A percentile compares a stretch with the other conserved stretches of the same genome.
Evolutionary conservation across 176 grass and related monocot species (phyloP).

Genomic region (Aegilops speltoides): DNA sequence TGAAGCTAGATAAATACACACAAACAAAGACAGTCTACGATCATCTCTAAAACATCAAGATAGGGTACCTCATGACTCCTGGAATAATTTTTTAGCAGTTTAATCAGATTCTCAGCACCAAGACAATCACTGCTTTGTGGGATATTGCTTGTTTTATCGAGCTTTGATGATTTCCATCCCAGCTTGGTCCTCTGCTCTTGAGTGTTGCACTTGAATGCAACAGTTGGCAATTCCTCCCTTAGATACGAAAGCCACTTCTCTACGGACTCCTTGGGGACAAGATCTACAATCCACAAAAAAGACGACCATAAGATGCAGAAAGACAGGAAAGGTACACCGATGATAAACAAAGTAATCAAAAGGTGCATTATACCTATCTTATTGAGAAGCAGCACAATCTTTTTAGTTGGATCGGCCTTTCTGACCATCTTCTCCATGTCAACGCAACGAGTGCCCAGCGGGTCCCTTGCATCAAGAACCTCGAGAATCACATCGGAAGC

Average conservation of each 20-base stretch:
- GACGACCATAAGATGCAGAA: background rate
- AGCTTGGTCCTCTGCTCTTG: slow-evolving; percentile 93
- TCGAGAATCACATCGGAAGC: slow-evolving; percentile 86
- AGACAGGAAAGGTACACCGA: background rate
- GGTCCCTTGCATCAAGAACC: slow-evolving; percentile 92
- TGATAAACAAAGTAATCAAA: slow-evolving; percentile 13
- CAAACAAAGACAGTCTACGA: background rate
- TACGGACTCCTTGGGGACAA: slow-evolving; percentile 74
- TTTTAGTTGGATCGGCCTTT: slow-evolving; percentile 71
- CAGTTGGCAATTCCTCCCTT: slow-evolving; percentile 81
- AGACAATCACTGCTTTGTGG: slow-evolving; percentile 94
- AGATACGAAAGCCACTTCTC: slow-evolving; percentile 93
- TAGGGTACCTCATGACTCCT: slow-evolving; percentile 83
- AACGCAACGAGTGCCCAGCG: slow-evolving; percentile 67
- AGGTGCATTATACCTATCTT: slow-evolving; percentile 65
- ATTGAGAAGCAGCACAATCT: slow-evolving; percentile 88
- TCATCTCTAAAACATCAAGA: background rate
- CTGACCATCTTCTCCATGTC: slow-evolving; percentile 91
- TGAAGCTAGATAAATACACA: background rate
- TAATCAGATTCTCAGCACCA: slow-evolving; percentile 88
- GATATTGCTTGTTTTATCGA: slow-evolving; percentile 60
- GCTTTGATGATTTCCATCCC: slow-evolving; percentile 91
- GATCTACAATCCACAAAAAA: slow-evolving; percentile 44
- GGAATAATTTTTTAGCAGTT: slow-evolving; percentile 94
- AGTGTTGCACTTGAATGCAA: slow-evolving; percentile 97